These are phyloP conservation scores for Bonnemaisonia californica DNA, from an alignment of 31 red algal genomes.

Conservation along the genomic window DNA sequence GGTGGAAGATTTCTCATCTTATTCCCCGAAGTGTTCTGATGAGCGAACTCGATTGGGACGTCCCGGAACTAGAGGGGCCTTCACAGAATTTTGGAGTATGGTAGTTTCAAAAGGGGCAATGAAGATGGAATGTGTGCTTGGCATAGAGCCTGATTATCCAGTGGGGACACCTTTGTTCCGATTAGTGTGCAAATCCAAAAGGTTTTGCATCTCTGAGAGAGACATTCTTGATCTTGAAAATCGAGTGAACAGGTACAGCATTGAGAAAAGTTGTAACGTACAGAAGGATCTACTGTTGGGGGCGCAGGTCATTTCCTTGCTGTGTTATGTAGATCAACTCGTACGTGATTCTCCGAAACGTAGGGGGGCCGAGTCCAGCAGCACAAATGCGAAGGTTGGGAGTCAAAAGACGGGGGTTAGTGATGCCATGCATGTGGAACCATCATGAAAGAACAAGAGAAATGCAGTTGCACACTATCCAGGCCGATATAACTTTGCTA, in stretches of 20 bases:
- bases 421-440: too few relatives aligned
- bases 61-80: constrained; percentile 21
- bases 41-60: constrained; percentile 10
- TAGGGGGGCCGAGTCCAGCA: background rate
- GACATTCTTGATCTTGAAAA: constrained; percentile 43
- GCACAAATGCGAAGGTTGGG: background rate
- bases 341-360: background rate
- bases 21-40: constrained; percentile 10
- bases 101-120: constrained; percentile 5
- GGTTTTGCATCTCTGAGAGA: constrained; percentile 15
- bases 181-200: constrained; percentile 17
- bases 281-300: constrained; percentile 7
- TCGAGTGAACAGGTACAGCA: constrained; percentile 26
- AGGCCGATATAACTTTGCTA: too few relatives aligned
- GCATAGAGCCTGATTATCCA: constrained; percentile 54
- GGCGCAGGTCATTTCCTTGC: background rate
- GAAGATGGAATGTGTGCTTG: constrained; percentile 52
- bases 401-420: background rate
- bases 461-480: too few relatives aligned
- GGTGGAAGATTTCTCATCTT: constrained; percentile 41
- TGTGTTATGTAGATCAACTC: background rate
- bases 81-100: constrained; percentile 50
- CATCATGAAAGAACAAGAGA: too few relatives aligned
- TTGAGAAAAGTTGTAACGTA: constrained; percentile 5
- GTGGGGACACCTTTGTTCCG: constrained; percentile 35